phyloP scores from a whole-genome alignment of 2,329 filamentous ascomycete genomes.

The Ophiostoma montium region DNA sequence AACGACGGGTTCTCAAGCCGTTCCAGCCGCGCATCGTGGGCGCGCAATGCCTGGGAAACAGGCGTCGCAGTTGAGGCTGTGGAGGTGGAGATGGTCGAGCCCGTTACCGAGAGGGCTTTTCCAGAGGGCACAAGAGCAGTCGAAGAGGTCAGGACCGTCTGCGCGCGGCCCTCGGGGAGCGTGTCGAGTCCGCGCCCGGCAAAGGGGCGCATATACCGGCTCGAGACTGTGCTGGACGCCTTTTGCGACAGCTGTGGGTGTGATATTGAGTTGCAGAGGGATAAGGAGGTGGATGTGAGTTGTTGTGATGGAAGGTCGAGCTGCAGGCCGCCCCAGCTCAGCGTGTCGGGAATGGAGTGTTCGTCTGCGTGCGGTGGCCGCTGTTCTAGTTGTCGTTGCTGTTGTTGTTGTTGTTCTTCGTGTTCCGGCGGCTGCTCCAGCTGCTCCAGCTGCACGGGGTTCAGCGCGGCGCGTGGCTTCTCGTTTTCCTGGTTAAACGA shows the following conservation, averaged over 20 bases:
- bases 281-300: background rate
- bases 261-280: background rate
- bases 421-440: constrained; percentile 20
- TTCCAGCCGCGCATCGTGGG: constrained; percentile 52
- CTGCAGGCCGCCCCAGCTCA: constrained; percentile 28
- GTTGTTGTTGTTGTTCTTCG: constrained; percentile 10
- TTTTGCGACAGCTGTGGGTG: constrained; percentile 21
- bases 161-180: constrained; percentile 26
- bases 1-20: constrained; percentile 58
- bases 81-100: constrained; percentile 6
- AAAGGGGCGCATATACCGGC: constrained; percentile 38
- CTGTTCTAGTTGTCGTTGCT: constrained; percentile 7
- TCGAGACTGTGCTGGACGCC: constrained; percentile 14
- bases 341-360: constrained; percentile 38
- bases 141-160: background rate
- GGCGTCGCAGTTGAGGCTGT: constrained; percentile 22
- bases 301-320: constrained; percentile 9
- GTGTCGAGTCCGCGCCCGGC: constrained; percentile 41
- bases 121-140: constrained; percentile 21
- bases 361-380: constrained; percentile 8
- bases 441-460: constrained; percentile 30
- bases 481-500: constrained; percentile 35
- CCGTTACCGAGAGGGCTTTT: background rate
- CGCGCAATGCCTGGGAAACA: constrained; percentile 31
- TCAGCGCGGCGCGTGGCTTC: constrained; percentile 33